Conservation (phyloP, 345 rosid genomes). For the Eucalyptus regnans region DNA sequence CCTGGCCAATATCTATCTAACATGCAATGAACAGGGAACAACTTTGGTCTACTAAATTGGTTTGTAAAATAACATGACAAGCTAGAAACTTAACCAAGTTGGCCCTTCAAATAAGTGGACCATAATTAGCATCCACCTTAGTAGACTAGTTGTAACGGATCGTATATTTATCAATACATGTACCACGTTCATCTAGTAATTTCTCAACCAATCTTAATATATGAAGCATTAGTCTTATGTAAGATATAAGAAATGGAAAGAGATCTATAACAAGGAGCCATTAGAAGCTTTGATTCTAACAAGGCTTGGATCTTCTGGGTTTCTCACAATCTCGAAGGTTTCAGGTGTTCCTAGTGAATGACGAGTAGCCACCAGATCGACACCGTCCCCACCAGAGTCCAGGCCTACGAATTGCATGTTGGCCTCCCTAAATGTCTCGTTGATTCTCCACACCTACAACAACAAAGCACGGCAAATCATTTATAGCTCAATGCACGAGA, state of each 20-base stretch:
- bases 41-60: too few relatives aligned
- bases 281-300: conserved; percentile 44
- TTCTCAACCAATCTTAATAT: neutral
- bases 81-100: neutral
- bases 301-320: conserved; percentile 4
- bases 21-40: too few relatives aligned
- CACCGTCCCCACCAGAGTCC: conserved; percentile 10
- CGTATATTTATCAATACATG: neutral
- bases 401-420: conserved; percentile 33
- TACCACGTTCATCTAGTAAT: neutral
- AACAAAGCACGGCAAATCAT: neutral
- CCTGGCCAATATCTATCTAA: too few relatives aligned
- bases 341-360: conserved; percentile 4
- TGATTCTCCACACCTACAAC: conserved; percentile 42
- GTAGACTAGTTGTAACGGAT: too few relatives aligned
- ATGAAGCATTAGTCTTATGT: neutral
- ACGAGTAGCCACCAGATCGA: conserved; percentile 14
- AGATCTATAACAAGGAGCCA: conserved; percentile 28
- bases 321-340: conserved; percentile 28
- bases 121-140: neutral
- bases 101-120: neutral
- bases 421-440: conserved; percentile 31
- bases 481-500: neutral
- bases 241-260: neutral
- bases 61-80: too few relatives aligned